Percentiles rank a stretch among this genome's conserved stretches.
phyloP scores from a whole-genome alignment of 176 grass and related monocot genomes.

The Triticum monococcum region DNA sequence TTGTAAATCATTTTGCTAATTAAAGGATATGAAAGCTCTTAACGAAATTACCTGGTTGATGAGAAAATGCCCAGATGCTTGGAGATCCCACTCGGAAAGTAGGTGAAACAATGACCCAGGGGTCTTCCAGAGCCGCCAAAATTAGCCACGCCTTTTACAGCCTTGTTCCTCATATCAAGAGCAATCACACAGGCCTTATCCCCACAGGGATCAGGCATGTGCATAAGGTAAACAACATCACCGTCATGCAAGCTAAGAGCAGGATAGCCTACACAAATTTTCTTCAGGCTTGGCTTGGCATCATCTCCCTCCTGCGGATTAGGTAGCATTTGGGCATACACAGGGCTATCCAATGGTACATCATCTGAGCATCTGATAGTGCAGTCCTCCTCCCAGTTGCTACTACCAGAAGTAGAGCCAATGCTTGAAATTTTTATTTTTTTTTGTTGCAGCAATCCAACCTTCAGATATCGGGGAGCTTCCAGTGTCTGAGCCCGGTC shows the following conservation, averaged over 20 bases:
- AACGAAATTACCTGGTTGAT: not conserved
- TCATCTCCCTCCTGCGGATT: not conserved
- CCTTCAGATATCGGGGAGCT: not conserved
- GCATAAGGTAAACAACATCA: constrained; percentile 23
- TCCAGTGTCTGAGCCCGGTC: not conserved
- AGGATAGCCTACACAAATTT: not conserved
- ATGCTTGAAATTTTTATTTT: not conserved
- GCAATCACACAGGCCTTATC: not conserved
- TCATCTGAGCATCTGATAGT: not conserved
- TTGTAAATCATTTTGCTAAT: not conserved
- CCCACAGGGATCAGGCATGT: not conserved
- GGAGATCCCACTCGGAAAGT: not conserved
- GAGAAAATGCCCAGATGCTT: not conserved
- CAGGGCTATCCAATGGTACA: not conserved
- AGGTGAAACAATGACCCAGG: not conserved
- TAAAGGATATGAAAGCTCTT: not conserved
- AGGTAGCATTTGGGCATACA: not conserved
- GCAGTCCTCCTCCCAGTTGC: not conserved
- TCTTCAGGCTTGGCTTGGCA: not conserved
- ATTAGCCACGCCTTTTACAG: not conserved
- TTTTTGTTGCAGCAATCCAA: not conserved
- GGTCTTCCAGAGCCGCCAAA: not conserved
- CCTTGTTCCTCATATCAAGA: not conserved
- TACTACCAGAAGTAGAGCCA: not conserved
- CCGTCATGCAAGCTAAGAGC: constrained; percentile 6